Evolutionary conservation across 805 yeast genomes (phyloP).

Genomic region (Candida maltosa): DNA sequence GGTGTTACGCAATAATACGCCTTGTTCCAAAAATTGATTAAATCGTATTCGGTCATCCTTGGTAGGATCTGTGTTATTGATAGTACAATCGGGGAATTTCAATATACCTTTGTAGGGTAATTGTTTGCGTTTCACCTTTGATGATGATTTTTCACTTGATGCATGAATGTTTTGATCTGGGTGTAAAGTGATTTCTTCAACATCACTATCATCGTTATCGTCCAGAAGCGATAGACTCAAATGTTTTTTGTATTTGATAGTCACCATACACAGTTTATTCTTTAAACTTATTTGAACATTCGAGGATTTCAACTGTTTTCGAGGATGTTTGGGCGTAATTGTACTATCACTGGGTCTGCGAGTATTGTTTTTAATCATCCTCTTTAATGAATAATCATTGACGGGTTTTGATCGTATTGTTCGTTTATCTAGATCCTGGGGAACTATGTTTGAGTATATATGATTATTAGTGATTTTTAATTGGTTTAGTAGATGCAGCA

Average conservation of each 20-base stretch:
- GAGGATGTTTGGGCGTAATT: not conserved
- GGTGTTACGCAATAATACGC: constrained; percentile 29
- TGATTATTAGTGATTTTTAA: constrained; percentile 29
- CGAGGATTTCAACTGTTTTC: not conserved
- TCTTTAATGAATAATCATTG: constrained; percentile 16
- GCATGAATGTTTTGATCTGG: not conserved
- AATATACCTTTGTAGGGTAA: constrained; percentile 69
- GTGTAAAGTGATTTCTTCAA: not conserved
- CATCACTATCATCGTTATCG: not conserved
- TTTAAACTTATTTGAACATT: not conserved
- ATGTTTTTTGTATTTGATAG: constrained; percentile 2
- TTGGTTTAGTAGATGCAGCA: constrained; percentile 21
- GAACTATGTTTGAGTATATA: constrained; percentile 19
- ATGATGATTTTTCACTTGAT: constrained; percentile 1
- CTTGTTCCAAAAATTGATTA: constrained; percentile 33
- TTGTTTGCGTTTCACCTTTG: constrained; percentile 39
- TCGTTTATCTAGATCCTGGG: constrained; percentile 18
- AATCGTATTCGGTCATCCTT: constrained; percentile 48
- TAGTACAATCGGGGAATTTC: constrained; percentile 54
- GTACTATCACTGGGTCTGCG: not conserved
- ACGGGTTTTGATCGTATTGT: constrained; percentile 16
- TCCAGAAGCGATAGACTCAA: not conserved
- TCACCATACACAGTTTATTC: not conserved
- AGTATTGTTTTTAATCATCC: constrained; percentile 10
- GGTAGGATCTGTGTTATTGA: constrained; percentile 60